phyloP scores from a whole-genome alignment of 345 rosid species.

The Ailanthus altissimus region DNA sequence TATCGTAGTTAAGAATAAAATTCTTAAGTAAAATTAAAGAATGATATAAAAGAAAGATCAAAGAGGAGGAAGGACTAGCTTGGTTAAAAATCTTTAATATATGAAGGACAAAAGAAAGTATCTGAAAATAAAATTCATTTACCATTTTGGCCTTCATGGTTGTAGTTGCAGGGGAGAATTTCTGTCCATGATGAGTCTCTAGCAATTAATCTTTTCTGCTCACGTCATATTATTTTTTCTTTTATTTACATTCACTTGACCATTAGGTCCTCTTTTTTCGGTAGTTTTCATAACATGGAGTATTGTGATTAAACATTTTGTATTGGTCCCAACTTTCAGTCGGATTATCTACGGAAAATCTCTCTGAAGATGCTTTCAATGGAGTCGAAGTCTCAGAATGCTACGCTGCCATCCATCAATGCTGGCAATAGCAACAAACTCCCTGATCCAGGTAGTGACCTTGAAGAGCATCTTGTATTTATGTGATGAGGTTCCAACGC shows the following conservation, averaged over 20 bases:
- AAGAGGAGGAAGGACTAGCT: neutral
- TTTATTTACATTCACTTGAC: neutral
- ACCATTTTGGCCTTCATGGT: neutral
- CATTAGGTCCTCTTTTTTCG: neutral
- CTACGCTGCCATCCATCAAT: constrained; percentile 42
- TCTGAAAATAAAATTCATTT: too few relatives aligned
- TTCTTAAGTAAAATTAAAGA: neutral
- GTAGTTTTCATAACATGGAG: neutral
- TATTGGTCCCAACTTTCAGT: constrained; percentile 39
- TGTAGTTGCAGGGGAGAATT: neutral
- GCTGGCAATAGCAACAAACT: constrained; percentile 46
- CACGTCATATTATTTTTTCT: neutral
- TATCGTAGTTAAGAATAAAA: neutral
- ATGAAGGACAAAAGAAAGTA: neutral
- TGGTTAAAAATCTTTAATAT: neutral
- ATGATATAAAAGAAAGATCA: neutral
- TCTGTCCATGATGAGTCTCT: neutral
- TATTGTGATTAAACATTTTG: neutral
- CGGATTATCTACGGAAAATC: constrained; percentile 80
- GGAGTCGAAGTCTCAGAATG: constrained; percentile 69
- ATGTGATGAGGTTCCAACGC: constrained; percentile 8
- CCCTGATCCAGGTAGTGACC: constrained; percentile 57
- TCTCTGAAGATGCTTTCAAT: constrained; percentile 88
- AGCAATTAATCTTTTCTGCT: neutral
- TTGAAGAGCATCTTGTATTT: neutral